A percentile compares a stretch with the other conserved stretches of the same genome.
phyloP scores from a whole-genome alignment of 2,329 filamentous ascomycete genomes.

The Xylaria hypoxylon region DNA sequence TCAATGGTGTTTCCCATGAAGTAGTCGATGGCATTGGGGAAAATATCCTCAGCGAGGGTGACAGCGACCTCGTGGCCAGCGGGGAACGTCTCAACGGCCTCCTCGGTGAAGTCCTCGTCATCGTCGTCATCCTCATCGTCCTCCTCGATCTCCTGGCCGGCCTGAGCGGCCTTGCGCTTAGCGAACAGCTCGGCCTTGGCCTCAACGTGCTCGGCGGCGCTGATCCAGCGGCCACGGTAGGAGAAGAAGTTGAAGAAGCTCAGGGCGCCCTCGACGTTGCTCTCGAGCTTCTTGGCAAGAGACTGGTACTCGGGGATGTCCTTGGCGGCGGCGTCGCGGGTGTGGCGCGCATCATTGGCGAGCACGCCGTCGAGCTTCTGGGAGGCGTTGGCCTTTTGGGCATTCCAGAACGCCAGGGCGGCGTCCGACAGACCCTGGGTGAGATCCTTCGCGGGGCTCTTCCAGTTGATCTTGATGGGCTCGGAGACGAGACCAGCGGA shows the following conservation, averaged over 20 bases:
- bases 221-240: constrained; percentile 70
- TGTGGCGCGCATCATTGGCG: constrained; percentile 44
- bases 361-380: constrained; percentile 52
- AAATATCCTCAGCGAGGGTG: constrained; percentile 48
- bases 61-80: constrained; percentile 48
- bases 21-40: constrained; percentile 47
- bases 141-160: constrained; percentile 49
- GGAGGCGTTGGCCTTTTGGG: constrained; percentile 59
- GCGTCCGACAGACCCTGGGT: constrained; percentile 72
- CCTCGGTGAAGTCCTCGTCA: constrained; percentile 50
- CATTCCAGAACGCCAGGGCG: constrained; percentile 67
- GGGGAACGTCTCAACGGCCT: constrained; percentile 49
- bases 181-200: constrained; percentile 57
- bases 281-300: constrained; percentile 42
- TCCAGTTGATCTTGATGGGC: constrained; percentile 75
- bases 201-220: constrained; percentile 68
- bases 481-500: constrained; percentile 74
- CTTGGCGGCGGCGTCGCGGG: constrained; percentile 46
- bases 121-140: constrained; percentile 54
- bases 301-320: constrained; percentile 46
- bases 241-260: constrained; percentile 80
- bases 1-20: constrained; percentile 47
- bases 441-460: constrained; percentile 69
- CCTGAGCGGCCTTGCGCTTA: constrained; percentile 46
- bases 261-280: constrained; percentile 52